Evolutionary conservation across 1,139 yeast genomes (phyloP).

Genomic region (Nadsonia starkeyi-henricii): DNA sequence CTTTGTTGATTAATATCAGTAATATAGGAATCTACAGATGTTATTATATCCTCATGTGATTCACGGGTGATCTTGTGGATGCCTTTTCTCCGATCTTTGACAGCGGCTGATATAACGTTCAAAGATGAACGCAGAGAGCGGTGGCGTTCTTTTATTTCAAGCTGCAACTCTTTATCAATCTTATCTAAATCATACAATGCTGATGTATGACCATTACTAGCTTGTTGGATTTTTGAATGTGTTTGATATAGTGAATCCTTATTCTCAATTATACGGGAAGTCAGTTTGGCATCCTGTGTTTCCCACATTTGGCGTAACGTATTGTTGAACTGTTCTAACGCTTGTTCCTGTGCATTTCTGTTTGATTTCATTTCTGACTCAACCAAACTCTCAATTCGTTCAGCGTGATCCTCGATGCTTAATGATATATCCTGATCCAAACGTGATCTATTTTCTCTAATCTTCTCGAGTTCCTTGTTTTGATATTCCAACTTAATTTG

Average conservation of each 20-base stretch:
- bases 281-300: not conserved
- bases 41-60: not conserved
- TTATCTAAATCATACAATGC: not conserved
- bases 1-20: too few relatives aligned
- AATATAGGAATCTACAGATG: too few relatives aligned
- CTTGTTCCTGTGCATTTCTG: not conserved
- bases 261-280: not conserved
- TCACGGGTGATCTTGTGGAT: not conserved
- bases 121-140: not conserved
- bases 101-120: not conserved
- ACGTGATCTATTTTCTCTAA: not conserved
- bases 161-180: not conserved
- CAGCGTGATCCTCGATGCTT: not conserved
- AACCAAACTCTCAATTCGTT: not conserved
- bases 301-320: not conserved
- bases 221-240: not conserved
- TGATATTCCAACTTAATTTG: not conserved
- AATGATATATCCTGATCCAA: not conserved
- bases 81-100: not conserved
- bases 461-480: not conserved
- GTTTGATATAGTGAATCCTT: not conserved
- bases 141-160: not conserved
- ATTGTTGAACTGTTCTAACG: not conserved
- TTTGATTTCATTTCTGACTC: not conserved
- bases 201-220: not conserved